A percentile compares a stretch with the other conserved stretches of the same genome.
Conservation (phyloP, 345 rosid species). For the Eucalyptus tenuipes region DNA sequence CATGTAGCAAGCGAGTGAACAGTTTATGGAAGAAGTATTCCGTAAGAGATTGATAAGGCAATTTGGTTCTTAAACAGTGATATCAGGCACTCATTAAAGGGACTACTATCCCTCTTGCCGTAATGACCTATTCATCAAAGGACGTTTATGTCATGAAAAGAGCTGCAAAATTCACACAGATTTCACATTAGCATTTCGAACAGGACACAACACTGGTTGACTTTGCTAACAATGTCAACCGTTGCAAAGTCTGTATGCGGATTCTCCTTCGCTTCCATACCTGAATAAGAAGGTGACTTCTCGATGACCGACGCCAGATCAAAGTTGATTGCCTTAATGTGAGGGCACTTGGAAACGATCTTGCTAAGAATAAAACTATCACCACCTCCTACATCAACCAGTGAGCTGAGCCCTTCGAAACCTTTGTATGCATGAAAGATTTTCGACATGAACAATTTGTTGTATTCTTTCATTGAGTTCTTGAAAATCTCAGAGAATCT, state of each 20-base stretch:
- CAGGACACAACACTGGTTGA: neutral
- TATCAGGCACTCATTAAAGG: neutral
- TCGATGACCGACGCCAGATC: constrained; percentile 23
- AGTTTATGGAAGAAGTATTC: neutral
- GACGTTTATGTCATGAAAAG: neutral
- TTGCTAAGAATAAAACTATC: constrained; percentile 27
- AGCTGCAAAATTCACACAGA: neutral
- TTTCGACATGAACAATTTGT: constrained; percentile 20
- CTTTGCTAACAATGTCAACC: neutral
- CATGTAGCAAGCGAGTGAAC: neutral
- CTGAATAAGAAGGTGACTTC: constrained; percentile 16
- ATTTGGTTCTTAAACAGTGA: neutral
- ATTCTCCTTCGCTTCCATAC: neutral
- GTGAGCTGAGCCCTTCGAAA: constrained; percentile 18
- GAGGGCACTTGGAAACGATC: constrained; percentile 30
- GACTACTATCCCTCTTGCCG: neutral
- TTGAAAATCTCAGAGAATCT: constrained; percentile 18
- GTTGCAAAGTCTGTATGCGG: neutral
- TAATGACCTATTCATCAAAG: neutral
- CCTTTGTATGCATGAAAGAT: constrained; percentile 26
- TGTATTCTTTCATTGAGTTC: constrained; percentile 24
- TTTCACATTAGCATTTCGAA: neutral
- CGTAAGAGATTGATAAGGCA: neutral
- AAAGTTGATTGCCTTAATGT: constrained; percentile 36
- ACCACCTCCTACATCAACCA: constrained; percentile 57